A percentile compares a stretch with the other conserved stretches of the same genome.
These are phyloP conservation scores for Wickerhamiella kazuoi DNA, from an alignment of 805 yeast species.

Conservation along the genomic window DNA sequence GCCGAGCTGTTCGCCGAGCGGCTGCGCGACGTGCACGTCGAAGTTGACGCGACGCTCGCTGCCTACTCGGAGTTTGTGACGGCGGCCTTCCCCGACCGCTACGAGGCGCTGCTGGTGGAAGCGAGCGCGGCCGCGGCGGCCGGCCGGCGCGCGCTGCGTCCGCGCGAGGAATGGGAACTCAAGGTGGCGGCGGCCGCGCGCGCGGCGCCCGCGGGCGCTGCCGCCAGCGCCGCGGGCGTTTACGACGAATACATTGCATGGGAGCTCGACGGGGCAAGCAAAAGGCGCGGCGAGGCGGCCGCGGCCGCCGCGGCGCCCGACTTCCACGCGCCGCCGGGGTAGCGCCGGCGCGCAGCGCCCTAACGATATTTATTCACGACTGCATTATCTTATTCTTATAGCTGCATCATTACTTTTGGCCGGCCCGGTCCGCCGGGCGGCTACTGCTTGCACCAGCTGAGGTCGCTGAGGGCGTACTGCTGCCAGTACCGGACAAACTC, in stretches of 20 bases:
- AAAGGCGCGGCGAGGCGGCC: background rate
- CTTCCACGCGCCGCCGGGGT: background rate
- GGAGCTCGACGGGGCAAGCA: background rate
- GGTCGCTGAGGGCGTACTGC: background rate
- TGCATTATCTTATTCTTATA: background rate
- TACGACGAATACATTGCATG: background rate
- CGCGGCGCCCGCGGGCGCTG: too few species aligned
- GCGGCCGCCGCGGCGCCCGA: background rate
- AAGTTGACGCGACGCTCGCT: background rate
- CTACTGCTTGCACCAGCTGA: background rate
- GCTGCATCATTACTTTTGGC: background rate
- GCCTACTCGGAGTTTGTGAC: background rate
- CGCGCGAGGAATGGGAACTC: slow-evolving; percentile 2
- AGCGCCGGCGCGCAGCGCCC: background rate
- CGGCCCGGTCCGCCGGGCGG: too few species aligned
- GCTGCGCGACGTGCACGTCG: background rate
- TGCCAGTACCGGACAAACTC: background rate
- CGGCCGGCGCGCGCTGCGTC: background rate
- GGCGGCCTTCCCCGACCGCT: background rate
- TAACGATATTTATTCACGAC: background rate
- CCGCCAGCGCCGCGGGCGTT: background rate
- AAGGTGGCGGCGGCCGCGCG: background rate
- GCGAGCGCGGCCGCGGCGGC: background rate
- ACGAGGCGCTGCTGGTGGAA: background rate
- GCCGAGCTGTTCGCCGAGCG: background rate